Evolutionary conservation across 2,329 filamentous ascomycete genomes (phyloP).

Genomic region (Purpureocillium takamizusanense): DNA sequence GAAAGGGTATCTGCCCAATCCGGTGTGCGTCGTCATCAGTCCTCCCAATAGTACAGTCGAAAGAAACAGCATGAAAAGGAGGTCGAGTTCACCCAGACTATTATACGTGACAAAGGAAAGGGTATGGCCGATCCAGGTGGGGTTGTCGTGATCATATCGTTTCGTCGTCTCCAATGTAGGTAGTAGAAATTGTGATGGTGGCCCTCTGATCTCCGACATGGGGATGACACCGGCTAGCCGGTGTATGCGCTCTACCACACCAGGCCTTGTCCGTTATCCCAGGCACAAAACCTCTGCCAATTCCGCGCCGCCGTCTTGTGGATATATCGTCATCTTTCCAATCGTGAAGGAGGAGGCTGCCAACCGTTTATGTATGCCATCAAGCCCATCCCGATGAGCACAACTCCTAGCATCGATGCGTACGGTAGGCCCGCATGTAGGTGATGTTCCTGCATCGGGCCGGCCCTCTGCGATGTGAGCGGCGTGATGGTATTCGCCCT

Average conservation of each 20-base stretch:
- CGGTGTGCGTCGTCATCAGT: not conserved
- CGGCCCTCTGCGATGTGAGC: slow-evolving; percentile 26
- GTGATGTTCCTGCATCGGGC: slow-evolving; percentile 32
- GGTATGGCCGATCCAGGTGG: slow-evolving; percentile 5
- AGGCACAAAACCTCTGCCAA: not conserved
- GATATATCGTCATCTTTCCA: slow-evolving; percentile 18
- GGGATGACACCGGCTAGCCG: too few relatives aligned
- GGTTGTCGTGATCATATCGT: slow-evolving; percentile 9
- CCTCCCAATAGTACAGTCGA: slow-evolving; percentile 1
- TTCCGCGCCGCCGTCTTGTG: not conserved
- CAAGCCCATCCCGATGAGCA: slow-evolving; percentile 69
- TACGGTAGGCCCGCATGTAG: slow-evolving; percentile 56
- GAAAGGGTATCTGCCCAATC: too few relatives aligned
- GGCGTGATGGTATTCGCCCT: slow-evolving; percentile 41
- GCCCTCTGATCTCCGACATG: too few relatives aligned
- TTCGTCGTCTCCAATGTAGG: slow-evolving; percentile 4
- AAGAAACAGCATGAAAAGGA: not conserved
- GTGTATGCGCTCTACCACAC: too few relatives aligned
- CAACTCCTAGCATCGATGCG: slow-evolving; percentile 73
- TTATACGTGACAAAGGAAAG: slow-evolving; percentile 7
- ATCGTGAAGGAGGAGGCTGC: slow-evolving; percentile 38
- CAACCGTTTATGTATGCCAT: slow-evolving; percentile 85
- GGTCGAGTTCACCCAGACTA: not conserved
- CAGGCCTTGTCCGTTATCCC: not conserved
- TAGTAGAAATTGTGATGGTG: too few relatives aligned